A percentile compares a stretch with the other conserved stretches of the same genome.
Evolutionary conservation across 768 basidiomycete genomes (phyloP).

Genomic region (Calocybe indica): DNA sequence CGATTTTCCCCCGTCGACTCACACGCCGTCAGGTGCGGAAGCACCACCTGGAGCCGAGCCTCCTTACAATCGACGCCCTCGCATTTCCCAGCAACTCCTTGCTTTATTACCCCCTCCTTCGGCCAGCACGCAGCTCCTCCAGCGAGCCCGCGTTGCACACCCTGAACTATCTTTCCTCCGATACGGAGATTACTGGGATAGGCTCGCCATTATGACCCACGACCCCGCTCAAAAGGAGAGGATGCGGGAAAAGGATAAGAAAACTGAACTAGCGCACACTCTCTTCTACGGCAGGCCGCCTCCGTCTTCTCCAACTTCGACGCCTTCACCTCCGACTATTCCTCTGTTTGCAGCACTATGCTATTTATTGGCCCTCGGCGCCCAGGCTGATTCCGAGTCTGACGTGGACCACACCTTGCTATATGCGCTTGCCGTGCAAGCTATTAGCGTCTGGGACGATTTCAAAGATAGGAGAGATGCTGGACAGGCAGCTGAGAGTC

Average conservation of each 20-base stretch:
- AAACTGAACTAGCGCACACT: conserved; percentile 4
- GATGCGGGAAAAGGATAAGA: conserved; percentile 6
- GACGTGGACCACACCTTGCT: conserved; percentile 20
- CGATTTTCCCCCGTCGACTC: conserved; percentile 1
- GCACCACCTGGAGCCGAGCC: background rate
- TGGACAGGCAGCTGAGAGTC: conserved; percentile 2
- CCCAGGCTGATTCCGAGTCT: conserved; percentile 12
- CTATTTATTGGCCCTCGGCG: conserved; percentile 56
- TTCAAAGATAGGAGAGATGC: conserved; percentile 5
- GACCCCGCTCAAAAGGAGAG: conserved; percentile 2
- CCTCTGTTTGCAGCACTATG: conserved; percentile 56
- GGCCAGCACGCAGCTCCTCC: conserved; percentile 21
- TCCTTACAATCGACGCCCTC: conserved; percentile 19
- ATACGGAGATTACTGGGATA: conserved; percentile 6
- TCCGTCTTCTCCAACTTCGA: background rate
- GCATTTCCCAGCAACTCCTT: conserved; percentile 16
- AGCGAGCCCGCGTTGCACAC: conserved; percentile 17
- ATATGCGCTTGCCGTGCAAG: conserved; percentile 31
- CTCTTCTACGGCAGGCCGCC: conserved; percentile 8
- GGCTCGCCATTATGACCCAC: conserved; percentile 6
- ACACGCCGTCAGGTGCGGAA: background rate
- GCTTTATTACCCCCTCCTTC: conserved; percentile 25
- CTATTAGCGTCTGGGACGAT: conserved; percentile 31
- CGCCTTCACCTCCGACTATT: conserved; percentile 13
- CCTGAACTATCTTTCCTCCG: conserved; percentile 19